Conservation (phyloP, 2,329 filamentous ascomycete species). For the Fusarium sororula region DNA sequence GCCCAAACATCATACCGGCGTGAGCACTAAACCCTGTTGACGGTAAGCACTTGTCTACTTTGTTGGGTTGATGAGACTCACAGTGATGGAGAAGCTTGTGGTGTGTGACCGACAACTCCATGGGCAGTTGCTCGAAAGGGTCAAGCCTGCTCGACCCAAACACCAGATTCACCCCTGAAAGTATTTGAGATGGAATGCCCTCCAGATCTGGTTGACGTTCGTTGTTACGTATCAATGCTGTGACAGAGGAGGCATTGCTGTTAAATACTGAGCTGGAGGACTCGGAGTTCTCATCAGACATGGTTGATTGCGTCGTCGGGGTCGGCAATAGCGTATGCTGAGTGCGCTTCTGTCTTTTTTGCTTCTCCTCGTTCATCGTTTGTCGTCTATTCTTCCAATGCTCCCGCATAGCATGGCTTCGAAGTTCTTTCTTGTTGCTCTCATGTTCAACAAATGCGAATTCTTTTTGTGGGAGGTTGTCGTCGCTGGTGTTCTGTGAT, state of each 20-base stretch:
- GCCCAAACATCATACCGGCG: conserved; percentile 46
- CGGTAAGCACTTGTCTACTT: no score
- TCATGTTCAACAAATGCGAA: neutral
- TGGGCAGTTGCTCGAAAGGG: conserved; percentile 2
- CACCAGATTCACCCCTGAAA: conserved; percentile 5
- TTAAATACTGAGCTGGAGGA: neutral
- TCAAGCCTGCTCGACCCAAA: neutral
- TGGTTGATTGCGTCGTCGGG: neutral
- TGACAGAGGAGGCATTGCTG: neutral
- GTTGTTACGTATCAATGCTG: neutral
- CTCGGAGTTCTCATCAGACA: neutral
- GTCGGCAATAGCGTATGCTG: neutral
- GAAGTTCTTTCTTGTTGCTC: neutral
- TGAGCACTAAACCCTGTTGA: conserved; percentile 17
- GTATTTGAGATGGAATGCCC: neutral
- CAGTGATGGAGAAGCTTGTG: conserved; percentile 11
- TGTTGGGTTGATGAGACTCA: neutral
- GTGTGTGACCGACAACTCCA: neutral
- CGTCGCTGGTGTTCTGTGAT: neutral
- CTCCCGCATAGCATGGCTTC: conserved; percentile 50
- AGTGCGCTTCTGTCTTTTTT: conserved; percentile 14
- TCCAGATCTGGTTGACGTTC: neutral
- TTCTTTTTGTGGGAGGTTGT: neutral
- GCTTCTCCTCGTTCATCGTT: neutral
- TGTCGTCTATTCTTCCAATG: conserved; percentile 47